Conservation (phyloP, 164 flowering plant genomes). For the Brasenia schreberi region DNA sequence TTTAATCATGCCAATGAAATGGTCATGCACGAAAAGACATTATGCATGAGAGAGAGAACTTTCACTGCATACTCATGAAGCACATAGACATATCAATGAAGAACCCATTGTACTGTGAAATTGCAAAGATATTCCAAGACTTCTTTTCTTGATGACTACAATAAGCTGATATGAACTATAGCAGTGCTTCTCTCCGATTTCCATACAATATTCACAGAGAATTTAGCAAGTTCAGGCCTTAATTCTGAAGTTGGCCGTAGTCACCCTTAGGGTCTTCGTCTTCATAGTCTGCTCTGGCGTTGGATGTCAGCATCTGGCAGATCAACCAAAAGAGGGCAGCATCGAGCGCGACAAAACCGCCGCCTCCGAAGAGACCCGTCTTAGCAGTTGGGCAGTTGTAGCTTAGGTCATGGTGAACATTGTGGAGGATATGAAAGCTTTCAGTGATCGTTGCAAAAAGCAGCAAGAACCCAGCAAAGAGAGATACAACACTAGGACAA, state of each 20-base stretch:
- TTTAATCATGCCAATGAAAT: too few species aligned
- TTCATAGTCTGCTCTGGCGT: conserved; percentile 27
- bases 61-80: too few species aligned
- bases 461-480: conserved; percentile 17
- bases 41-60: too few species aligned
- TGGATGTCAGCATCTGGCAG: conserved; percentile 28
- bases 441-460: conserved; percentile 75
- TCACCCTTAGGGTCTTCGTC: conserved; percentile 28
- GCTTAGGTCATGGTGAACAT: conserved; percentile 19
- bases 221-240: too few species aligned
- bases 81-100: too few species aligned
- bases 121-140: too few species aligned
- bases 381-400: conserved; percentile 26
- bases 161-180: too few species aligned
- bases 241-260: conserved; percentile 16
- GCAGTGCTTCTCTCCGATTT: too few species aligned
- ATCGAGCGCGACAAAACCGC: conserved; percentile 30
- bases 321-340: conserved; percentile 36
- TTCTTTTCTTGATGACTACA: too few species aligned
- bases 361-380: conserved; percentile 44
- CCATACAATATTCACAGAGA: too few species aligned
- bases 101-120: too few species aligned
- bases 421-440: conserved; percentile 33
- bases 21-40: too few species aligned
- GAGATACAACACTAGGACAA: background rate